Evolutionary conservation across 2,329 filamentous ascomycete genomes (phyloP), one percentile per base, ranked within the genome.

Genomic region (Purpureocillium takamizusanense): DNA sequence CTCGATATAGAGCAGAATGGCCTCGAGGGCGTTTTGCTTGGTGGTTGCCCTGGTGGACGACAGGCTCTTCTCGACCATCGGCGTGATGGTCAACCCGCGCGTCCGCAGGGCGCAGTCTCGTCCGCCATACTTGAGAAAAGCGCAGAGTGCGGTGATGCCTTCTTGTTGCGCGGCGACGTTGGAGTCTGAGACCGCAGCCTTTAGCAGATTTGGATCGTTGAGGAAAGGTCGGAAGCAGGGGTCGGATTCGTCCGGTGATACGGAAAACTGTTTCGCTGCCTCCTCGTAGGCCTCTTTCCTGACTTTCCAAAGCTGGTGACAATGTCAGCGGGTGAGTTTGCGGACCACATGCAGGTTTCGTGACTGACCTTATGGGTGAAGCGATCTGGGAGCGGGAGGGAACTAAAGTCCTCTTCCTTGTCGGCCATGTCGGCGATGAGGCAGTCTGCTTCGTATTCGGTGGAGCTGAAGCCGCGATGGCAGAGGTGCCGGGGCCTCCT

Each of bases 161-260:
- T 98, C 94, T 63, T 94, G 83, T 60, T 98, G 92, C 27, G 94
- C 92, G 14, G 90, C 92, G 42, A 98, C 92, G 53, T 98, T 98
- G 39, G 89, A 92, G 62, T 98, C 92, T 51, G 81, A 80, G 7
- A 92, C 90, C 1, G 89, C 92, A 28, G 80, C 82, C 61, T 97
- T 97, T 90, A 88, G 95, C 43, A 98, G 61, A 45, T 79, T 69
- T 1, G 88, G 72, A 49, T 98, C 92, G 56, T 84, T 79, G 44
- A 92, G 65, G 54, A 97, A 98, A 1, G 90, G 87, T 50, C 80
- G 76, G 52, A 98, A 95, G 28, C 81, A 81, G 11, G 88, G 81
- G 57, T 94, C 85, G 50, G 80, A 76, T 58, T 97, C 90, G 63
- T 89, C 83, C 44, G 86, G 81, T 6, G 89, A 87, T 42, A 77